These are phyloP conservation scores for Albugo laibachii DNA, from an alignment of 352 stramenopile species.

Conservation along the genomic window DNA sequence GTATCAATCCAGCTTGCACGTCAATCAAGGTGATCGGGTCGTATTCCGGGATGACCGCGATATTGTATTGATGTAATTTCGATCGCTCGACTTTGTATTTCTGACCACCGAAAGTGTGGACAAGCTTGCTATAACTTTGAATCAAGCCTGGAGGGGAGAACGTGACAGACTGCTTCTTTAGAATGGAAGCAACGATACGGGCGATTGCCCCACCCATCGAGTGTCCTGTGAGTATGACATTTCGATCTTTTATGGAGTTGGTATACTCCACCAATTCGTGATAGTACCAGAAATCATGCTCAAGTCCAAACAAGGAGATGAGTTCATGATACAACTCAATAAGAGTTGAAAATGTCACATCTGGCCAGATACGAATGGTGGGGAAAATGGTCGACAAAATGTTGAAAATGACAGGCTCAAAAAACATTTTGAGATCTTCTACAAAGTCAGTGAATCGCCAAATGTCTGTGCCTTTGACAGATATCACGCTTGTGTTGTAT, in stretches of 20 bases:
- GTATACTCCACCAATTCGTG: conserved; percentile 72
- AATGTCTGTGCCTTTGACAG: conserved; percentile 75
- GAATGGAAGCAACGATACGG: conserved; percentile 57
- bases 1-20: conserved; percentile 69
- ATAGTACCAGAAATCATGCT: conserved; percentile 77
- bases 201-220: conserved; percentile 78
- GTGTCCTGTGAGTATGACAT: conserved; percentile 75
- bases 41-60: conserved; percentile 78
- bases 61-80: conserved; percentile 62
- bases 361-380: conserved; percentile 82
- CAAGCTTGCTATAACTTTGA: conserved; percentile 79
- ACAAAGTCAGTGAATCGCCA: conserved; percentile 81
- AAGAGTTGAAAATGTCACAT: conserved; percentile 72
- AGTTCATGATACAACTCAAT: conserved; percentile 78
- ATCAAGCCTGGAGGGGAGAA: conserved; percentile 73
- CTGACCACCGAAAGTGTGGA: conserved; percentile 58
- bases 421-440: conserved; percentile 84
- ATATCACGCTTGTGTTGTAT: conserved; percentile 73
- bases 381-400: conserved; percentile 78
- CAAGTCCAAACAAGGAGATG: conserved; percentile 70
- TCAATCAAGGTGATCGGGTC: conserved; percentile 80
- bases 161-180: conserved; percentile 56
- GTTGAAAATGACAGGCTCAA: conserved; percentile 78
- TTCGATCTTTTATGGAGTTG: conserved; percentile 47
- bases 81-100: conserved; percentile 46